Percentiles rank a stretch among this genome's conserved stretches.
Evolutionary conservation across 1,139 yeast species (phyloP).

Genomic region (Kodamaea derodonti): DNA sequence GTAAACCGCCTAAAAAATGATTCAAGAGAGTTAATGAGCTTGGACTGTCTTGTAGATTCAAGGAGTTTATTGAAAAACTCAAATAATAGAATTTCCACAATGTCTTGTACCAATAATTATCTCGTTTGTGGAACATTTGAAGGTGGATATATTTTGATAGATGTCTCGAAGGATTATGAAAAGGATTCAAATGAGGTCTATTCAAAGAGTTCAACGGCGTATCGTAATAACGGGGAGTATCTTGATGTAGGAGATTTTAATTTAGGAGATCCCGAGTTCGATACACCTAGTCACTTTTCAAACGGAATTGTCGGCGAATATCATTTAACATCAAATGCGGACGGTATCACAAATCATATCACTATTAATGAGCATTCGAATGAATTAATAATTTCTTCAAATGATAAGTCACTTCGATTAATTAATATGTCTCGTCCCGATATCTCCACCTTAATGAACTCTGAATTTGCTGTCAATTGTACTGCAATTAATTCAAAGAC

Average conservation of each 20-base stretch:
- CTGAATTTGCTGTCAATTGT: conserved; percentile 53
- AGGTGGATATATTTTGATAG: conserved; percentile 45
- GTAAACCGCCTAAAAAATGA: conserved; percentile 24
- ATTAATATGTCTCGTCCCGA: conserved; percentile 24
- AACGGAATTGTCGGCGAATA: conserved; percentile 35
- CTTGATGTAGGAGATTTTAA: too few species aligned
- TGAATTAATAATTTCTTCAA: conserved; percentile 41
- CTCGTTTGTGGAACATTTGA: conserved; percentile 54
- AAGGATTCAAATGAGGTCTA: not conserved
- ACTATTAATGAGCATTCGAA: conserved; percentile 26
- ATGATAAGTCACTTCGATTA: conserved; percentile 42
- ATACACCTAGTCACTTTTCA: not conserved
- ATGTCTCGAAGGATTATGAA: conserved; percentile 10
- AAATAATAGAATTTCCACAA: conserved; percentile 45
- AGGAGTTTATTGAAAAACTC: conserved; percentile 26
- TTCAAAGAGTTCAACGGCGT: not conserved
- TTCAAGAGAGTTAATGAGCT: conserved; percentile 16
- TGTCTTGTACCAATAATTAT: conserved; percentile 40
- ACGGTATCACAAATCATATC: conserved; percentile 57
- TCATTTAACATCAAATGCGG: conserved; percentile 38
- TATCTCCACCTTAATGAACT: conserved; percentile 9
- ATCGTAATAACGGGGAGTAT: too few species aligned
- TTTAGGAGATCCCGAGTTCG: too few species aligned
- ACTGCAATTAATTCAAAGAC: conserved; percentile 36
- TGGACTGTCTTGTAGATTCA: conserved; percentile 39